Percentiles rank a stretch among this genome's conserved stretches.
These are phyloP conservation scores for Coelastrella sp. DNA, from an alignment of 139 green algal genomes.

Conservation along the genomic window DNA sequence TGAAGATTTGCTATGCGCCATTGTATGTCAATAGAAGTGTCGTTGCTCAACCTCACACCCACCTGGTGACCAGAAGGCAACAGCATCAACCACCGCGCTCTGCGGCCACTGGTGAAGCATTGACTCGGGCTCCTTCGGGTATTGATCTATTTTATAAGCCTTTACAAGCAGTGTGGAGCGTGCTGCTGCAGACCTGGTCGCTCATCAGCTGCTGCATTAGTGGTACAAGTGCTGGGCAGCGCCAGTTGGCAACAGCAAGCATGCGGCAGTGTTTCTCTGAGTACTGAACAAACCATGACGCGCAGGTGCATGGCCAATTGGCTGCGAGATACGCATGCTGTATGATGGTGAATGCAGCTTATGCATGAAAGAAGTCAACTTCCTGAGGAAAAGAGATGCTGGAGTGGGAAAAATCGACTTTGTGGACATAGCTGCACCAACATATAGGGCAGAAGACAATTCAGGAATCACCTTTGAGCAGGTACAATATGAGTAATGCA, in stretches of 20 bases:
- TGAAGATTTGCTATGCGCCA: neutral
- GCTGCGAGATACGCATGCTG: slow-evolving; percentile 88
- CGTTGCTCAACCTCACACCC: neutral
- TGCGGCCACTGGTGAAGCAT: neutral
- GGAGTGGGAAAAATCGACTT: slow-evolving; percentile 85
- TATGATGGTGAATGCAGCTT: slow-evolving; percentile 91
- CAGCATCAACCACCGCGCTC: neutral
- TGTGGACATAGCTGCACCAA: slow-evolving; percentile 86
- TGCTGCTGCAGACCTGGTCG: too few species aligned
- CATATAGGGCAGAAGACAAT: slow-evolving; percentile 82
- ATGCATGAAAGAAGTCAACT: slow-evolving; percentile 95
- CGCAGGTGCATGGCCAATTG: neutral
- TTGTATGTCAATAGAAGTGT: slow-evolving; percentile 2
- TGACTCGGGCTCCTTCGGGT: neutral
- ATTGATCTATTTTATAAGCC: too few species aligned
- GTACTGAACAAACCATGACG: too few species aligned
- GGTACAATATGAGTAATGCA: too few species aligned
- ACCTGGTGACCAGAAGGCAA: neutral
- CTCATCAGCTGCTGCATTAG: too few species aligned
- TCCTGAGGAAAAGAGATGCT: slow-evolving; percentile 80
- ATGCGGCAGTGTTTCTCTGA: too few species aligned
- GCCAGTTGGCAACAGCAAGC: too few species aligned
- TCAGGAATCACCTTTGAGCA: slow-evolving; percentile 82
- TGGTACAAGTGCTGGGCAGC: too few species aligned
- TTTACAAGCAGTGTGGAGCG: too few species aligned